A percentile compares a stretch with the other conserved stretches of the same genome.
These are phyloP conservation scores for Globisporangium yorkense DNA, from an alignment of 352 stramenopile genomes.

Conservation along the genomic window DNA sequence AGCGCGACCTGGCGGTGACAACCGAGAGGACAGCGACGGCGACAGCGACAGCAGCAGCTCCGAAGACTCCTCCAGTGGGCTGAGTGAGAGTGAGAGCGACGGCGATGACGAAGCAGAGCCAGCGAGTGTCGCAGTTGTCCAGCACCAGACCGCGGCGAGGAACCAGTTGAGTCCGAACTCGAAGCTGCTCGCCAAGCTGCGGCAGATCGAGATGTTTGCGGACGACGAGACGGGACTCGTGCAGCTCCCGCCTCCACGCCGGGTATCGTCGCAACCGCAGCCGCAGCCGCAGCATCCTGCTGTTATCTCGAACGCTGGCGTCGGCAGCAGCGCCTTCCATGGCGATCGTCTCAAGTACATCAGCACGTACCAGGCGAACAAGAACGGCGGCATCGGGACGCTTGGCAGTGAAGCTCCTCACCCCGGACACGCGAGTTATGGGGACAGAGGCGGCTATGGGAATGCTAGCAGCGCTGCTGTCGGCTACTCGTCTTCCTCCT, in stretches of 20 bases:
- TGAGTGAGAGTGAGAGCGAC: slow-evolving; percentile 9
- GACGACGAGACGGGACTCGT: slow-evolving; percentile 30
- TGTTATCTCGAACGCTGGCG: background rate
- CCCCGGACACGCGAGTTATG: background rate
- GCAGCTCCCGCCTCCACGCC: slow-evolving; percentile 20
- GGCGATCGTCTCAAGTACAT: slow-evolving; percentile 65
- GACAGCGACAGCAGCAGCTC: slow-evolving; percentile 18
- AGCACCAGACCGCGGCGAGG: background rate
- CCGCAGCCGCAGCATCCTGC: slow-evolving; percentile 4
- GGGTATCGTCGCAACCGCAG: slow-evolving; percentile 13
- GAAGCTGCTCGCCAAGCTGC: slow-evolving; percentile 10
- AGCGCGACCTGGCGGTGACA: background rate
- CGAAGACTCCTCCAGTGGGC: slow-evolving; percentile 6
- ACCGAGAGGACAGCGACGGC: slow-evolving; percentile 1
- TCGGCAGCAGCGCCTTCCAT: slow-evolving; percentile 30
- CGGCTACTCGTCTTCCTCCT: background rate
- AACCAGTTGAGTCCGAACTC: slow-evolving; percentile 2
- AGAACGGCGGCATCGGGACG: slow-evolving; percentile 7
- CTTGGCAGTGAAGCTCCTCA: background rate
- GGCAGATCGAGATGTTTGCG: slow-evolving; percentile 21
- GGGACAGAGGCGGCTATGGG: background rate
- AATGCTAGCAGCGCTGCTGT: background rate
- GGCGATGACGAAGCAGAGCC: slow-evolving; percentile 2
- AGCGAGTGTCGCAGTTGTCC: background rate
- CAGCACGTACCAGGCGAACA: slow-evolving; percentile 41